These are phyloP conservation scores for Apiospora aurea DNA, from an alignment of 2,329 filamentous ascomycete species.

Conservation along the genomic window DNA sequence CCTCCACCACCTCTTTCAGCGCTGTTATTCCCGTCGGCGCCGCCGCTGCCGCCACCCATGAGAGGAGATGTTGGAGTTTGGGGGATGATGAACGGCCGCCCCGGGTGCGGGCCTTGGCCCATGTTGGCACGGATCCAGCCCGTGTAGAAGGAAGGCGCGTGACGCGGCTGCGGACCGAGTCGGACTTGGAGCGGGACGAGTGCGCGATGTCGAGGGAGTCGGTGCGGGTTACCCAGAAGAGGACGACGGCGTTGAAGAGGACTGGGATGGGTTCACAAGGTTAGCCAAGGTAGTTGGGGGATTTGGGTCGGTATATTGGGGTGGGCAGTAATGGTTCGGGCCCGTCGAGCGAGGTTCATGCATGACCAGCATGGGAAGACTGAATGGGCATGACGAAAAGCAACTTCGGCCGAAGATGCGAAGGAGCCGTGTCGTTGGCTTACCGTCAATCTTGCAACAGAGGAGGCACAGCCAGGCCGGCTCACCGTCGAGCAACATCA, in stretches of 20 bases:
- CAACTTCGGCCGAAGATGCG: no score
- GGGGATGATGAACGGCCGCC: not conserved
- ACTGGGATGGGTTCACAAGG: not conserved
- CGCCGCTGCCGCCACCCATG: not conserved
- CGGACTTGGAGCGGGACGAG: not conserved
- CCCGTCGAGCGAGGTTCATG: no score
- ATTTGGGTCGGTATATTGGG: no score
- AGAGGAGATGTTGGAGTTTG: not conserved
- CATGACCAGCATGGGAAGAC: no score
- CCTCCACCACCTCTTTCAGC: not conserved
- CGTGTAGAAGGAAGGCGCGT: constrained; percentile 5
- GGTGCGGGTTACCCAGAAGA: constrained; percentile 7
- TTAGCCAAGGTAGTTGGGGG: not conserved
- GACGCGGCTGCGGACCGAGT: constrained; percentile 11
- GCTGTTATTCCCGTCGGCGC: no score
- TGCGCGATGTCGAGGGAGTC: not conserved
- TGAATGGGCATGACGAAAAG: no score
- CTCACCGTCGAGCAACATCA: constrained; percentile 2
- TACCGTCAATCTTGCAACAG: constrained; percentile 11
- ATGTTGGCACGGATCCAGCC: constrained; percentile 3
- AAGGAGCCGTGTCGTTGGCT: no score
- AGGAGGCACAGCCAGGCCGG: constrained; percentile 15
- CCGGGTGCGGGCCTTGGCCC: constrained; percentile 13
- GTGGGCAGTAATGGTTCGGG: no score
- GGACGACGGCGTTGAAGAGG: constrained; percentile 9